Evolutionary conservation across 2,329 filamentous ascomycete species (phyloP).

Genomic region (Chrysoporthe austroafricana): DNA sequence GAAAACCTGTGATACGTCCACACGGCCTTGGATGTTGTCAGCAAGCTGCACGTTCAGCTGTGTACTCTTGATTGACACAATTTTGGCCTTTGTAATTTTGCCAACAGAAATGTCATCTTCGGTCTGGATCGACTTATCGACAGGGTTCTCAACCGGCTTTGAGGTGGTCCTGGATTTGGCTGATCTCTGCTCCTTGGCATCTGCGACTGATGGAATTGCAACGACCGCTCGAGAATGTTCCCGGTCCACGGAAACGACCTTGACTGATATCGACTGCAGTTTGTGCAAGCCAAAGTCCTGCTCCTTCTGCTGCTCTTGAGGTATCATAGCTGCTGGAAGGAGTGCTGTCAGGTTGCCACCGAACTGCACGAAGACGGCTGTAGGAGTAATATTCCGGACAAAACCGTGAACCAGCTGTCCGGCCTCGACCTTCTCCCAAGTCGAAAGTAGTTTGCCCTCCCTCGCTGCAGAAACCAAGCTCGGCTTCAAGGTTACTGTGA

Average conservation of each 20-base stretch:
- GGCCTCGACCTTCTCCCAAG: constrained; percentile 71
- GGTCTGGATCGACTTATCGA: constrained; percentile 66
- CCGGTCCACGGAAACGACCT: constrained; percentile 72
- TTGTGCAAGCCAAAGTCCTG: constrained; percentile 79
- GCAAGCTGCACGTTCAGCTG: constrained; percentile 90
- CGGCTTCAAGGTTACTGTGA: constrained; percentile 81
- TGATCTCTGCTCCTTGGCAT: constrained; percentile 45
- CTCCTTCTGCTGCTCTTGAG: constrained; percentile 67
- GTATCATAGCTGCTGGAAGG: constrained; percentile 77
- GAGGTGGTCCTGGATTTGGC: constrained; percentile 35
- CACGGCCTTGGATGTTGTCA: constrained; percentile 87
- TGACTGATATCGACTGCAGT: constrained; percentile 74
- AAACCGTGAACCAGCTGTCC: constrained; percentile 76
- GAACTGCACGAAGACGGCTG: constrained; percentile 88
- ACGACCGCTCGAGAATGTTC: constrained; percentile 70
- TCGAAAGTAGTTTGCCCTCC: constrained; percentile 70
- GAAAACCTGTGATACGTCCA: constrained; percentile 90
- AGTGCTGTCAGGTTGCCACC: constrained; percentile 76
- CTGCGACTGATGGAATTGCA: constrained; percentile 52
- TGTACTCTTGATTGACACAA: constrained; percentile 85
- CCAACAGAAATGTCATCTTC: constrained; percentile 77
- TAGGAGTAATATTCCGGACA: constrained; percentile 80
- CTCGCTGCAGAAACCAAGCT: constrained; percentile 78
- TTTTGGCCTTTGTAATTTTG: constrained; percentile 72
- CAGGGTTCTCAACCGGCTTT: constrained; percentile 48